phyloP scores from a whole-genome alignment of 306 rosid genomes.

The Prunus mira region DNA sequence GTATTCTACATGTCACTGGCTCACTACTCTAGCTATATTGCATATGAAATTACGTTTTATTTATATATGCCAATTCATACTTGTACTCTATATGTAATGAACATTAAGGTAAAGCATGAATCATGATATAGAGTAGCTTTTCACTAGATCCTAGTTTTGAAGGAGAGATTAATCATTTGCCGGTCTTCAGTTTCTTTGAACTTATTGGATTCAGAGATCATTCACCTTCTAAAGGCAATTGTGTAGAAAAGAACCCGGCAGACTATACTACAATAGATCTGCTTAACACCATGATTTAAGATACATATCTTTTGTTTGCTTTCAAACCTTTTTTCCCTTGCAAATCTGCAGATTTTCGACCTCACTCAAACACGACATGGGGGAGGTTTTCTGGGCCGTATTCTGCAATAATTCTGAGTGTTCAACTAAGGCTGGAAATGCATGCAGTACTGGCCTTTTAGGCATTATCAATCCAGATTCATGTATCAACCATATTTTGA shows the following conservation, averaged over 20 bases:
- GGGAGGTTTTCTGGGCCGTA: slow-evolving; percentile 6
- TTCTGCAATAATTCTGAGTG: slow-evolving; percentile 13
- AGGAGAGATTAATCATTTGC: too few relatives aligned
- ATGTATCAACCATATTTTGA: slow-evolving; percentile 18
- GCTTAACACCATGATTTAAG: not conserved
- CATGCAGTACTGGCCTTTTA: slow-evolving; percentile 7
- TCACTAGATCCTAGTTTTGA: too few relatives aligned
- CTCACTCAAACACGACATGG: not conserved
- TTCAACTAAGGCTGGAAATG: not conserved
- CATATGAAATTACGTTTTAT: too few relatives aligned
- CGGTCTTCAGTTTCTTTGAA: not conserved
- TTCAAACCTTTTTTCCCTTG: not conserved
- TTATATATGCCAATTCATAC: not conserved
- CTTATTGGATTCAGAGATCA: not conserved
- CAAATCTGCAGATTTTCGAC: not conserved
- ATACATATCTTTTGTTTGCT: not conserved
- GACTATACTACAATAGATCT: too few relatives aligned
- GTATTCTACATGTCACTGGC: too few relatives aligned
- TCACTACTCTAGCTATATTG: too few relatives aligned
- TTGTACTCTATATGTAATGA: not conserved
- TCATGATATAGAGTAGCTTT: too few relatives aligned
- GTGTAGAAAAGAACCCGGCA: too few relatives aligned
- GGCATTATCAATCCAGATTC: slow-evolving; percentile 19
- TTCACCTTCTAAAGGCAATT: too few relatives aligned
- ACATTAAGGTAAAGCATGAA: too few relatives aligned